Percentiles rank a stretch among this genome's conserved stretches.
phyloP scores from a whole-genome alignment of 805 yeast genomes.

The Schwanniomyces vanrijiae region DNA sequence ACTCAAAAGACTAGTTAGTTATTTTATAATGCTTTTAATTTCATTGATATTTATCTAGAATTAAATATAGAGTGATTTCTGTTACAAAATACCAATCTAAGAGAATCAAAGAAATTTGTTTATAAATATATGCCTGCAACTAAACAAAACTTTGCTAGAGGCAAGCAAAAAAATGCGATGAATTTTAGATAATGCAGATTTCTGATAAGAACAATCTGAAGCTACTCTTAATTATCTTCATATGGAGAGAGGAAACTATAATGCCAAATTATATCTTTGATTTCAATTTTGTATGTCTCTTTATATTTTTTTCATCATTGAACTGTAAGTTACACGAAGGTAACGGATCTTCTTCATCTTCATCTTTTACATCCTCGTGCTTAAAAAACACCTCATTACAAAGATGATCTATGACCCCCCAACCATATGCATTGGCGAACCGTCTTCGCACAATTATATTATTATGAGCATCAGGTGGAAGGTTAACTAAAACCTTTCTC shows the following conservation, averaged over 20 bases:
- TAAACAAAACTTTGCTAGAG: neutral
- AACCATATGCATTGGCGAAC: conserved; percentile 46
- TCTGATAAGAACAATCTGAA: neutral
- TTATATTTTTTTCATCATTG: neutral
- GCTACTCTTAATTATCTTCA: neutral
- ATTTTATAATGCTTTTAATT: no score
- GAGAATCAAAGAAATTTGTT: no score
- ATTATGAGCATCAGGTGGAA: conserved; percentile 49
- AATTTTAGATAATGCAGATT: neutral
- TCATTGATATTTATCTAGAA: no score
- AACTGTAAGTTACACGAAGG: neutral
- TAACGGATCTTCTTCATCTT: neutral
- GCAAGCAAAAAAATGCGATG: neutral
- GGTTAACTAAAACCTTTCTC: conserved; percentile 44
- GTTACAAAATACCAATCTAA: no score
- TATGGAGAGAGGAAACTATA: no score
- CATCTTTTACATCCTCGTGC: neutral
- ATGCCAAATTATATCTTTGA: neutral
- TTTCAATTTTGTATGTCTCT: neutral
- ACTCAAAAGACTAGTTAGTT: neutral
- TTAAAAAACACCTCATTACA: conserved; percentile 24
- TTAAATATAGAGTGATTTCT: no score
- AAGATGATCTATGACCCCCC: conserved; percentile 47
- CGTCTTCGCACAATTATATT: conserved; percentile 44
- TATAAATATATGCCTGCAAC: neutral